Base-by-base conservation (phyloP, 176 grass and related monocot genomes). In the Oryza brachyantha region DNA sequence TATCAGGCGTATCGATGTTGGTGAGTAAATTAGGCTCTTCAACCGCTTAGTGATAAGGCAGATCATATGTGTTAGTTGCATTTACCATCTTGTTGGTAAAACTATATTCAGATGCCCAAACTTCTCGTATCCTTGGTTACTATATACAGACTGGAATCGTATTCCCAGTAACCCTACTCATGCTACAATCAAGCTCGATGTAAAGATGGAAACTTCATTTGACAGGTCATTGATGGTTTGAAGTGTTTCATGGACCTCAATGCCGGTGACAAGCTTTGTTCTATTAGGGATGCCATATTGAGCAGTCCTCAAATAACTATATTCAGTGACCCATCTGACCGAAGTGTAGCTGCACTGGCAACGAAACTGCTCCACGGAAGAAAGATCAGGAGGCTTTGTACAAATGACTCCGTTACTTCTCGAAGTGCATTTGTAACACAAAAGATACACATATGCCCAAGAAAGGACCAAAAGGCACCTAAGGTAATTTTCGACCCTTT, bases 191-290 rank as follows among this genome's bases (percentile, higher is more conserved):
- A 34, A 70, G 14, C n/a, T 26, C 77, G 7, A n/a, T 72, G 48
- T 84, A 50, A 73, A 36, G 17, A 36, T 79, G 28, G 10, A 10
- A 48, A 27, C 28, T 27, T 82, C 29, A 2, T 77, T 55, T 73
- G 43, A 24, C 70, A 98, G 96, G 92, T 95, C 7, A 84, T 98
- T 85, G 92, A 98, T 54, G 92, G 90, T 61, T 60, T 98, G 42
- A 88, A 79, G 65, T 64, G 35, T 83, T 86, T 86, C 26, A 16
- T 74, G 66, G 85, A 89, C 60, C 72, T 85, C 45, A 72, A 55
- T 73, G 66, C 79, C 6, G 45, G 61, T 9, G 72, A 89, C 24
- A 84, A 79, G 41, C 37, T 98, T 40, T 75, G 60, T 81, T 89
- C 80, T 74, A 87, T 94, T 71, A 85, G 82, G 70, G 66, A 81